These are phyloP conservation scores for Cyberlindnera euphorbiiphila DNA, from an alignment of 805 yeast genomes.

Conservation along the genomic window DNA sequence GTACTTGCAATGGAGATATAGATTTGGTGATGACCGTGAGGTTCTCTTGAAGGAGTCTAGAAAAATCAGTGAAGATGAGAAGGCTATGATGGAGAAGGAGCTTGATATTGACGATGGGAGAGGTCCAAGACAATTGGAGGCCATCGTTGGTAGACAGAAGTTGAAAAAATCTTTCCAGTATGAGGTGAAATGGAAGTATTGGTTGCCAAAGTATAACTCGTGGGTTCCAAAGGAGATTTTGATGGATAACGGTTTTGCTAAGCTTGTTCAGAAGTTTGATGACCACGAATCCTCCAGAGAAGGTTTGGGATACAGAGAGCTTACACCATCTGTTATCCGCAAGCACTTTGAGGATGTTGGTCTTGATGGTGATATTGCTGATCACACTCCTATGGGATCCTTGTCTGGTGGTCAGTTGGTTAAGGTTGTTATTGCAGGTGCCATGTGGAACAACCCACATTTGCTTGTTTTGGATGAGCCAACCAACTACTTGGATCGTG, in stretches of 20 bases:
- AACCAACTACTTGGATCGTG: constrained; percentile 96
- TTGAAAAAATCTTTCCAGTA: constrained; percentile 95
- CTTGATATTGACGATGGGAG: constrained; percentile 82
- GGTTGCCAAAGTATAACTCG: constrained; percentile 90
- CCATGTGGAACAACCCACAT: constrained; percentile 99
- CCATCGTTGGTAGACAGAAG: constrained; percentile 95
- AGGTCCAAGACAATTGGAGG: constrained; percentile 87
- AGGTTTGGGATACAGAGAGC: constrained; percentile 96
- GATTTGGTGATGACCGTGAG: constrained; percentile 97
- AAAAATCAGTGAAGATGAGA: constrained; percentile 76
- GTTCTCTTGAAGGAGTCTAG: constrained; percentile 90
- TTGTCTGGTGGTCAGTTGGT: constrained; percentile 98
- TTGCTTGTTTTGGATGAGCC: constrained; percentile 96
- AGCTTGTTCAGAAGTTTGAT: constrained; percentile 92
- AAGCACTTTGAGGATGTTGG: constrained; percentile 98
- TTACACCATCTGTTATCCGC: constrained; percentile 86
- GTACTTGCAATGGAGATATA: constrained; percentile 97
- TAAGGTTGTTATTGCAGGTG: constrained; percentile 98
- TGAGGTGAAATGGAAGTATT: constrained; percentile 89
- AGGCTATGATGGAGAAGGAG: constrained; percentile 69
- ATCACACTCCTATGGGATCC: constrained; percentile 95
- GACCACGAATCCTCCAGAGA: constrained; percentile 99
- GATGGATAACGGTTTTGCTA: constrained; percentile 79
- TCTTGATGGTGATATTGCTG: constrained; percentile 96
- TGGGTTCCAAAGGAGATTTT: constrained; percentile 87